Percentiles rank a stretch among this genome's conserved stretches.
These are phyloP conservation scores for Ailanthus altissimus DNA, from an alignment of 345 rosid species.

Conservation along the genomic window DNA sequence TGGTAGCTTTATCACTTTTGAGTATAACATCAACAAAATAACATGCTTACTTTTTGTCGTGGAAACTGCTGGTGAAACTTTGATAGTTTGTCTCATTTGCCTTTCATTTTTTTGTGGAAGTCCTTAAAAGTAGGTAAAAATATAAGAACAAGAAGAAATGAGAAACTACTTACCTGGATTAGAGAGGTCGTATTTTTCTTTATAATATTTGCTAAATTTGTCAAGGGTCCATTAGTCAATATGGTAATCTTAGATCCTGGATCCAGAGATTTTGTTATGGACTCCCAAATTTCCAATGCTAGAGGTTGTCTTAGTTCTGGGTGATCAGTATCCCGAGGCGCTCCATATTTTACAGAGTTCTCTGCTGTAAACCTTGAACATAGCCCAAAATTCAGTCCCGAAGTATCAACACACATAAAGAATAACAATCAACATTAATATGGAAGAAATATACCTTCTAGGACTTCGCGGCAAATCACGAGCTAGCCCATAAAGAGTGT, in stretches of 20 bases:
- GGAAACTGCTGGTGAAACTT: too few species aligned
- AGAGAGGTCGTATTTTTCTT: conserved; percentile 37
- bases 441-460: conserved; percentile 49
- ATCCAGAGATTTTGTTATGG: conserved; percentile 38
- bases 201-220: conserved; percentile 61
- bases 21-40: too few species aligned
- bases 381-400: conserved; percentile 11
- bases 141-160: not conserved
- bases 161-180: conserved; percentile 53
- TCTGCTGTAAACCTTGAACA: conserved; percentile 73
- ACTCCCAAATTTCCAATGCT: conserved; percentile 73
- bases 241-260: conserved; percentile 60
- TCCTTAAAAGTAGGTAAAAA: not conserved
- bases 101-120: too few species aligned
- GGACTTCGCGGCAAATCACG: conserved; percentile 83
- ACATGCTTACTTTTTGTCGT: too few species aligned
- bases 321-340: conserved; percentile 72
- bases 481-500: conserved; percentile 87
- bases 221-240: conserved; percentile 82
- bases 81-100: too few species aligned
- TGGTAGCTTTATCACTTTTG: too few species aligned
- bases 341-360: conserved; percentile 57
- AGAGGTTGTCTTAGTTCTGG: conserved; percentile 72
- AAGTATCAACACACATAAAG: not conserved
- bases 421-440: not conserved